Evolutionary conservation across 2,329 filamentous ascomycete genomes (phyloP).

Genomic region (Nemania sp.): DNA sequence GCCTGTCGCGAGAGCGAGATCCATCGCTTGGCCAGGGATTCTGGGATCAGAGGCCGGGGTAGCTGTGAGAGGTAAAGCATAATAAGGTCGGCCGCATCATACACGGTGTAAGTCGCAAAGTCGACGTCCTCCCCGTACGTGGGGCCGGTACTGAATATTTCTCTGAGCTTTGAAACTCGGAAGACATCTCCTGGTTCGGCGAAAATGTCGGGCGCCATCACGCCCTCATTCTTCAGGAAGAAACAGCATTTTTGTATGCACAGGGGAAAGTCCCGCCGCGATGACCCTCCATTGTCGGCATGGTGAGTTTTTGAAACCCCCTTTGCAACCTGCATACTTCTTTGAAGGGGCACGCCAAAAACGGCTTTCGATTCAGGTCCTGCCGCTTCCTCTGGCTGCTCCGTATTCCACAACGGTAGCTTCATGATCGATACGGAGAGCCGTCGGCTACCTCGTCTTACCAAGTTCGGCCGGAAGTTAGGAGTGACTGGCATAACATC

Average conservation of each 20-base stretch:
- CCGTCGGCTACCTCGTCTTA: constrained; percentile 36
- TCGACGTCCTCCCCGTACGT: constrained; percentile 45
- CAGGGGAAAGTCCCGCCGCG: constrained; percentile 46
- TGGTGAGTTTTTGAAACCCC: constrained; percentile 46
- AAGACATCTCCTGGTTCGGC: constrained; percentile 40
- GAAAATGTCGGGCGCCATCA: constrained; percentile 45
- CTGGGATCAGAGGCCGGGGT: constrained; percentile 44
- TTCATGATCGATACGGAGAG: constrained; percentile 41
- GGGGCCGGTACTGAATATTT: constrained; percentile 43
- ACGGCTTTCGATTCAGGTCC: constrained; percentile 38
- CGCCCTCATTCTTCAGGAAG: constrained; percentile 43
- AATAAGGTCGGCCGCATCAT: constrained; percentile 48
- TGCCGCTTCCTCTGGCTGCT: constrained; percentile 34
- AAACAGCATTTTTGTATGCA: constrained; percentile 46
- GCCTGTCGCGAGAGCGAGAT: constrained; percentile 46
- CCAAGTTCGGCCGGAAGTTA: constrained; percentile 37
- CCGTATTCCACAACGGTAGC: constrained; percentile 39
- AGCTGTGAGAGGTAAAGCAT: constrained; percentile 46
- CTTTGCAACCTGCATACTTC: constrained; percentile 46
- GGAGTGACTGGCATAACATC: constrained; percentile 33
- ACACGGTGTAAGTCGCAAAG: constrained; percentile 43
- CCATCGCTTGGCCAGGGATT: constrained; percentile 46
- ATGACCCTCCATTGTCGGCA: constrained; percentile 39
- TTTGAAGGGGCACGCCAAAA: constrained; percentile 46
- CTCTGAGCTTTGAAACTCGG: constrained; percentile 43